Base-by-base conservation (phyloP, 306 rosid genomes). In the Argentina anserina region DNA sequence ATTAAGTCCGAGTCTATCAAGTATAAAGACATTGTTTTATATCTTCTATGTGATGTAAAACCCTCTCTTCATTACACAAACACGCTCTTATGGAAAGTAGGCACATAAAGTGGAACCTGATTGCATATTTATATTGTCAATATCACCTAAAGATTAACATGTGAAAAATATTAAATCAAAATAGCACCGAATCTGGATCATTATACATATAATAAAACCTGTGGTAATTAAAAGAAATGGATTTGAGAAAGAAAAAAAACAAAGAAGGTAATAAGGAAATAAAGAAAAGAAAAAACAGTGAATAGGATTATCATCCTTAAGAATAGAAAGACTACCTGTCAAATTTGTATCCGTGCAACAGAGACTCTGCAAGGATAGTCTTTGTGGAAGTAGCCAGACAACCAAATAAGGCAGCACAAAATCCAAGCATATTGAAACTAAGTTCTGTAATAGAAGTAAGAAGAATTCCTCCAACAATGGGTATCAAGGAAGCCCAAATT, bases 381-480 rank as follows among this genome's bases (percentile, higher is more conserved):
- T 94, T 94, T 20, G 98, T 94, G 72, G 98, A 94, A 70, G 98
- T 94, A 79, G 98, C 98, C 74, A 94, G 85, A 74, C 98, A 94
- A 43, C 98, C 98, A 84, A 94, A 79, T 77, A 94, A 86, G 76
- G 98, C 97, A 76, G 98, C 98, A 83, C 97, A 94, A 79, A 94
- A 94, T 45, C 98, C 97, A 46, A 94, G 80, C 86, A 79, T 87
- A 71, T 94, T 94, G 86, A 94, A 94, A 80, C 94, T 94, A 78
- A 94, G 91, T 83, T 94, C 98, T 71, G 98, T 91, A 23, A 91
- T 81, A 68, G 98, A 94, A 37, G 98, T 88, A 37, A 94, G 97
- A 78, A 94, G 97, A 85, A 94, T 94, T 80, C 98, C 98, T 78
- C 98, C 98, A 73, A 94, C 98, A 81, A 94, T 94, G 65, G 98